Base-by-base conservation (phyloP, 2,329 filamentous ascomycete species). In the Trichoderma pleuroti region DNA sequence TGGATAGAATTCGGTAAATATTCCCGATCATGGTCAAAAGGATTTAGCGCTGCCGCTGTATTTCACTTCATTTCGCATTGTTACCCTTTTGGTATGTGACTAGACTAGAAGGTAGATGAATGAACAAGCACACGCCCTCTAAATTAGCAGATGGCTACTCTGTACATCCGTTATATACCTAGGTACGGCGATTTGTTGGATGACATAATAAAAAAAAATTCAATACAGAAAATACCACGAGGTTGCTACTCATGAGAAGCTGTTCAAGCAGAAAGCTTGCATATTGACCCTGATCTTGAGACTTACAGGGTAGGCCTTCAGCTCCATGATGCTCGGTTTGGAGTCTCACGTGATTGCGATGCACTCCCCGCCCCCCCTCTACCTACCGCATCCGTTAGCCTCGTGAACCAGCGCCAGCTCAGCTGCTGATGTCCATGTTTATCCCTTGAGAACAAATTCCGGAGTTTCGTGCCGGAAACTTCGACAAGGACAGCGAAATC, bases 401-500 rank as follows among this genome's bases (percentile, higher is more conserved):
- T 70, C 60, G 34, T 59, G 60, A 70, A 52, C 67, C 32, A 63
- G 49, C 32, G 26, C 42, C 68, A 62, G 18, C 52, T 57, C 60
- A 64, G 60, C 68, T 70, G 60, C 62, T 24, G 46, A 66, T 16
- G 28, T 57, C 54, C 63, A 60, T 30, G 54, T 49, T 46, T 56
- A 68, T 54, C 57, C 54, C 26, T 59, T 57, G 26, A 70, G 14
- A 70, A 24, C 36, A 24, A 49, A 42, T 28, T 42, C 54, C 28
- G 57, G 39, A 42, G 70, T 39, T 54, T 42, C 46, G 26, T 61
- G 34, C 28, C 42, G 28, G 61, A 26, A 28, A 24, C 52, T 67
- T 56, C 30, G 65, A 24, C 30, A 67, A 59, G 34, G 54, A 32
- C 59, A 69, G 59, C 56, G 30, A 1, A 26, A 52, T 46, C 36